Evolutionary conservation across 208 protist genomes (phyloP), one percentile per base, ranked within the genome.

Genomic region (Acanthamoeba lenticulata): DNA sequence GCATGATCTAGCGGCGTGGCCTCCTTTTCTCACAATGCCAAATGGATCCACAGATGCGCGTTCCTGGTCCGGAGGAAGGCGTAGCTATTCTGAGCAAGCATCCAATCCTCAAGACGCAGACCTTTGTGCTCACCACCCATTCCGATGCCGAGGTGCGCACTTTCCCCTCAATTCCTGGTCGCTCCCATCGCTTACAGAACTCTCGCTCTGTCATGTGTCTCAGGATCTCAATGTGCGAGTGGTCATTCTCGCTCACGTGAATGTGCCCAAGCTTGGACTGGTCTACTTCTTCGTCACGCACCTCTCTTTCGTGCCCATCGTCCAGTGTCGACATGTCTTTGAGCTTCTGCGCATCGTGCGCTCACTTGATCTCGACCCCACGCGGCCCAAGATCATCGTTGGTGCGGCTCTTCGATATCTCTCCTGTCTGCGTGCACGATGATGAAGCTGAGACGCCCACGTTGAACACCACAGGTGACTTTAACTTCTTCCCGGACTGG

Each of bases 281-380:
- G 67, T 79, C 36, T 79, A 79, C 21, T 79, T 79, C 67, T 79
- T 79, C 36, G 67, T 79, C 21, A 79, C 67, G 0, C 67, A 79
- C 24, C 67, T 79, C 27, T 79, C 67, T 3, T 79, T 79, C 67
- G 67, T 79, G 67, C 67, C 32, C 17, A 3, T 13, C 19, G 34
- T 45, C 21, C 67, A 79, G 34, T 79, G 67, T 36, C 67, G 67
- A 2, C 67, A 79, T 21, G 67, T 79, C 36, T 79, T 29, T 19
- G 67, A 79, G 38, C 67, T 79, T 21, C 67, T 79, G 19, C 67
- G 67, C 13, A 79, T 79, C 36, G 24, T 79, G 15, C 67, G 67
- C 67, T 47, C 67, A 1, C 67, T 79, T 7, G 67, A 79, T 19
- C 67, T 79, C 36, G 67, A 79, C 67, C 67, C 17, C 19, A 29